Evolutionary conservation across 257 asterid genomes (phyloP), one percentile per base, ranked within the genome.

Genomic region (Jacaranda mimosifolia): DNA sequence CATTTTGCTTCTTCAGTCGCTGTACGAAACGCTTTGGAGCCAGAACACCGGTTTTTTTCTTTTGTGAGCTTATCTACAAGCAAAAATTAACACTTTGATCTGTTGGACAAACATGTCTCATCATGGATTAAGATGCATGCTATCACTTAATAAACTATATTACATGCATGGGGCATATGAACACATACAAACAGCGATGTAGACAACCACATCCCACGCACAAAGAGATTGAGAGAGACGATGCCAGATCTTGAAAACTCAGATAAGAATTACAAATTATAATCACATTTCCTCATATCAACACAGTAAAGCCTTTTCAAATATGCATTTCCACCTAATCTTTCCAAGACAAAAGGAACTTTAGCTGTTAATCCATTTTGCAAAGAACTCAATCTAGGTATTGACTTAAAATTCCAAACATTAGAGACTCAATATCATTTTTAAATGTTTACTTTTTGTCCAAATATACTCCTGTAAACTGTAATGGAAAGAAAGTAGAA

Each of bases 11-110:
- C 86, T 86, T 92, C 85, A 94, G 84, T 82, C 96, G 88, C 80
- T 94, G 98, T 49, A 94, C 96, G 36, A 94, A 94, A 75, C 98
- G 98, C 86, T 91, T 94, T 26, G 97, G 98, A 70, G 97, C 91
- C 73, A 92, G 86, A 73, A 94, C 97, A 17, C 98, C 98, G 51
- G 98, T 94, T 83, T 94, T 94, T 79, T 87, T 94, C 92, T 92
- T 94, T 76, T 90, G 96, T 4, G 96, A 92, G 91, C 89, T 92
- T 82, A 94, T 92, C 98, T 94, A 82, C 81, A 88, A 21, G 55
- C 53, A 77, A 80, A 78, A 74, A 68, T 75, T 76, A 68, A 78
- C 7, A 32, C 77, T 18, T 39, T n/a, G 19, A 5, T 53, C 36
- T 67, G 66, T 48, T 48, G 72, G 62, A 19, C 67, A 55, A 13